phyloP scores from a whole-genome alignment of 2,329 filamentous ascomycete genomes.

The Colletotrichum gloeosporioides region DNA sequence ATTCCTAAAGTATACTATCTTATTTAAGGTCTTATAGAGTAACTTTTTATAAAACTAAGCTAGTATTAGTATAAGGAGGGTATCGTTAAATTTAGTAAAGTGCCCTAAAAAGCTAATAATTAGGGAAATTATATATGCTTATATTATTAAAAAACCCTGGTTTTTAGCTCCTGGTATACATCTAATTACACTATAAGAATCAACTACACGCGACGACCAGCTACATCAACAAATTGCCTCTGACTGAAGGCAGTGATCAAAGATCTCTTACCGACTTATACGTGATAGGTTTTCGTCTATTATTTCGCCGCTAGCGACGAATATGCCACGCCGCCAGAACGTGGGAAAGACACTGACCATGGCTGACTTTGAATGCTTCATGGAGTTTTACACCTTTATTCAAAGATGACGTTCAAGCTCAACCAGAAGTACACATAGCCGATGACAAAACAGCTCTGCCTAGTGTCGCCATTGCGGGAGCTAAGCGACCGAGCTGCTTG shows the following conservation, averaged over 20 bases:
- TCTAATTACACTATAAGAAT: too few species aligned
- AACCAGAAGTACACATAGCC: rapidly evolving
- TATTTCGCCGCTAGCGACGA: not conserved
- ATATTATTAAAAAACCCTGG: too few species aligned
- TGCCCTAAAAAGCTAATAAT: too few species aligned
- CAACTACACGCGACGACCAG: rapidly evolving
- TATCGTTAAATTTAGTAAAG: too few species aligned
- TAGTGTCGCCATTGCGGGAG: rapidly evolving
- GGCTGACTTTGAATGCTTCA: not conserved
- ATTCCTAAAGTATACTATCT: too few species aligned
- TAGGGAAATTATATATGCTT: too few species aligned
- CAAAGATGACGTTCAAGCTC: rapidly evolving
- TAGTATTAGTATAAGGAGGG: too few species aligned
- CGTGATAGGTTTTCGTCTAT: rapidly evolving
- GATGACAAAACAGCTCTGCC: not conserved
- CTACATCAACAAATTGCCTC: not conserved
- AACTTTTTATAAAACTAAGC: too few species aligned
- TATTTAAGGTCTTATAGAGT: too few species aligned
- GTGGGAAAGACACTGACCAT: not conserved
- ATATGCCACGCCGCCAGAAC: too few species aligned
- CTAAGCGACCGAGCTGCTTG: not conserved
- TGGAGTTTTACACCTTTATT: not conserved
- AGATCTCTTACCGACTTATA: not conserved
- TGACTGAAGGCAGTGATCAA: not conserved
- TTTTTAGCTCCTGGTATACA: too few species aligned